Evolutionary conservation across 2,329 filamentous ascomycete genomes (phyloP).

Genomic region (Pseudocercospora ulei): DNA sequence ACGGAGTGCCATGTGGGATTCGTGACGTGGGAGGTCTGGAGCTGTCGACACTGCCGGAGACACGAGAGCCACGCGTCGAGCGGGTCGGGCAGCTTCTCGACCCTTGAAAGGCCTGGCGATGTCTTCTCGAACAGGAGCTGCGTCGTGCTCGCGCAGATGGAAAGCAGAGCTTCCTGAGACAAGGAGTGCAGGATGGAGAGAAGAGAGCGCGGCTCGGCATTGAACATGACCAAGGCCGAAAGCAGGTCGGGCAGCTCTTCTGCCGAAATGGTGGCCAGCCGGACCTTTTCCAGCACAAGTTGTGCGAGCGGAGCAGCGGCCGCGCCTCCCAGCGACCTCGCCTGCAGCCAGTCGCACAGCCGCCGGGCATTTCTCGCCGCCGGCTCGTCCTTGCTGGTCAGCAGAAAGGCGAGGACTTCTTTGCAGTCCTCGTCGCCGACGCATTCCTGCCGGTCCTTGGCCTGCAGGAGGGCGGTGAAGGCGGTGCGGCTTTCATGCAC

Average conservation of each 20-base stretch:
- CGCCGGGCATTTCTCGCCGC: constrained; percentile 21
- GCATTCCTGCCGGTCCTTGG: neutral
- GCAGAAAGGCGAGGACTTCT: constrained; percentile 22
- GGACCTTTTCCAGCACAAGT: constrained; percentile 21
- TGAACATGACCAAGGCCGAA: constrained; percentile 2
- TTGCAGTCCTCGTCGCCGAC: constrained; percentile 10
- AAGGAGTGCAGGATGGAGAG: constrained; percentile 15
- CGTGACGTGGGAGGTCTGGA: neutral
- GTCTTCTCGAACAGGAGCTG: constrained; percentile 1
- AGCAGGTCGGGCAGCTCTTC: constrained; percentile 13
- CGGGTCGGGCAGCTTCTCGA: constrained; percentile 3
- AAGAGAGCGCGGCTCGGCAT: neutral
- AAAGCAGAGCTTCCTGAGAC: constrained; percentile 1
- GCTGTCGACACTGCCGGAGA: constrained; percentile 4
- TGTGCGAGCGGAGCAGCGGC: constrained; percentile 3
- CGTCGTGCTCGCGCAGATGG: neutral
- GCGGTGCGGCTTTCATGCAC: constrained; percentile 19
- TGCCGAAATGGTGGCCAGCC: constrained; percentile 16
- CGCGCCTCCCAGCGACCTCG: neutral
- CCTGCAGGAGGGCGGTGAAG: constrained; percentile 22
- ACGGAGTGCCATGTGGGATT: constrained; percentile 8
- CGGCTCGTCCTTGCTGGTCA: constrained; percentile 22
- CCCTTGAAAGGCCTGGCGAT: neutral
- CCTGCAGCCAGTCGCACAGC: constrained; percentile 23
- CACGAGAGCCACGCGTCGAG: constrained; percentile 10